Evolutionary conservation across 192 early-diverging fungal species (phyloP).

Genomic region (Rhizoclosmatium globosum): DNA sequence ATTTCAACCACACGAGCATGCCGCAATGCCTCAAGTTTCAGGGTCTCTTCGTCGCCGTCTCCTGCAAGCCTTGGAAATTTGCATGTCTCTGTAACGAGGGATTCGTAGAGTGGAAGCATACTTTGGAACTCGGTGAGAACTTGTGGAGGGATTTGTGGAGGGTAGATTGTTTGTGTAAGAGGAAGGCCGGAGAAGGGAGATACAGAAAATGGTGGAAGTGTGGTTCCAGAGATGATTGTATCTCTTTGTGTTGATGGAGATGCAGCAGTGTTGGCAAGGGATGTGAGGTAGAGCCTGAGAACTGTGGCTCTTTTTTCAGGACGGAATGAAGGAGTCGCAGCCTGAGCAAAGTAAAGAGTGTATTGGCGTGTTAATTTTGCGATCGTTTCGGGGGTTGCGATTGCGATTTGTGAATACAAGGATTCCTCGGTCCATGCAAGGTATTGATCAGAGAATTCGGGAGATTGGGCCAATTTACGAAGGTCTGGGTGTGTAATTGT

Average conservation of each 20-base stretch:
- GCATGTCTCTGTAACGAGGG: slow-evolving; percentile 43
- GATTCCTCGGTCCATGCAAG: slow-evolving; percentile 19
- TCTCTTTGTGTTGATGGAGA: not conserved
- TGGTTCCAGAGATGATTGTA: not conserved
- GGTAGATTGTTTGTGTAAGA: not conserved
- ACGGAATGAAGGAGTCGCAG: not conserved
- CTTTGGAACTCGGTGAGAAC: slow-evolving; percentile 40
- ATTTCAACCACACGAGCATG: slow-evolving; percentile 45
- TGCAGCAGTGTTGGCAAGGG: not conserved
- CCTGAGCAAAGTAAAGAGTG: slow-evolving; percentile 8
- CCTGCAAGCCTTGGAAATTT: slow-evolving; percentile 52
- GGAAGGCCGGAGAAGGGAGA: slow-evolving; percentile 20
- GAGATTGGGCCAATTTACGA: not conserved
- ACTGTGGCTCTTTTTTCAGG: slow-evolving; percentile 21
- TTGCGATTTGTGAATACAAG: not conserved
- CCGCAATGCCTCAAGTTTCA: slow-evolving; percentile 11
- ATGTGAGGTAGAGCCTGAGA: not conserved
- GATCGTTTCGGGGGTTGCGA: not conserved
- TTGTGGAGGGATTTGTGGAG: slow-evolving; percentile 7
- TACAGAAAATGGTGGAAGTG: not conserved
- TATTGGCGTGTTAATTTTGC: not conserved
- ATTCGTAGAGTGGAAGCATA: slow-evolving; percentile 51
- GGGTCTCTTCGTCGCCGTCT: slow-evolving; percentile 37
- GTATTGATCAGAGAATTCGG: not conserved
- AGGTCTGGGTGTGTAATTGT: slow-evolving; percentile 1